Evolutionary conservation across 306 rosid species (phyloP), one percentile per base, ranked within the genome.

Genomic region (Gleditsia sinensis): DNA sequence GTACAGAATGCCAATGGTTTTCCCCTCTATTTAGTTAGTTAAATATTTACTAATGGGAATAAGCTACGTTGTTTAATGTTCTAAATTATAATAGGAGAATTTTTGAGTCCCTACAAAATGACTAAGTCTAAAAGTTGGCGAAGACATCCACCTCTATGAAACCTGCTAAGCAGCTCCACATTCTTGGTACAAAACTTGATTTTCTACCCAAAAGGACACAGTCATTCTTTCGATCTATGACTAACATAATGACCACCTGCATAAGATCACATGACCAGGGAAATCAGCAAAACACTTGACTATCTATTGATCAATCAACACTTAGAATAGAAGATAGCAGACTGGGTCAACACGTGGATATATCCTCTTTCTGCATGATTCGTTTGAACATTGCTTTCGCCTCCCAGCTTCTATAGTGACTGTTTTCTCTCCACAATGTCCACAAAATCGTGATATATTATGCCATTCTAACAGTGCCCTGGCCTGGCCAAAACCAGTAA

Each of bases 321-420:
- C 46, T 28, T 33, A 16, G 71, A 71, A 67, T 1, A 21, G 39
- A 78, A 48, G 55, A 77, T 28, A 75, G 70, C 64, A 46, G 48
- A 94, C 98, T 60, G 97, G 97, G 77, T 94, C 98, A 51, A 91
- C 86, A 45, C 98, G 97, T 49, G 98, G 98, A 42, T 91, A 94
- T 70, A 91, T 78, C 77, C 93, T 84, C 83, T 77, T 83, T 36
- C 79, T 82, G 88, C 98, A 94, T 12, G 82, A 86, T 68, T 84
- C 93, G 54, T 80, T 89, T 0, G 95, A 90, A 77, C 98, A 94
- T 59, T 88, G 85, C 85, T 87, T 94, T 57, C 95, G 84, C 49
- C 87, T 87, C 59, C 98, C 98, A 30, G 92, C 96, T 84, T 91
- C 98, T 43, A 53, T 80, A 23, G 87, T 71, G 37, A 90, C 85